Evolutionary conservation across 1,284 basidiomycete species (phyloP).

Genomic region (Ganoderma lingzhi): DNA sequence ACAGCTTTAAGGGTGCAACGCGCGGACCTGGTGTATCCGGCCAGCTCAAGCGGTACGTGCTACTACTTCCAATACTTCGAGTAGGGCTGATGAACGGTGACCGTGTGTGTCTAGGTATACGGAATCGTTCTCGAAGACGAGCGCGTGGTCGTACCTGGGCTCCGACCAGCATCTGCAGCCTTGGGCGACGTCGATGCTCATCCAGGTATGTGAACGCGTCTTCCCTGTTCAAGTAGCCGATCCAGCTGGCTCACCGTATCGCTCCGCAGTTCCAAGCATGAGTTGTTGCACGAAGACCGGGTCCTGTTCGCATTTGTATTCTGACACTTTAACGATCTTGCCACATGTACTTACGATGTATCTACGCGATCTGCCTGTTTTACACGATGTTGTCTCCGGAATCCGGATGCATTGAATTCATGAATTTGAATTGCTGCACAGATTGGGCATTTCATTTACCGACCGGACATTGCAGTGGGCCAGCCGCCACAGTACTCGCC

Average conservation of each 20-base stretch:
- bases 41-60: conserved; percentile 51
- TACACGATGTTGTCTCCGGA: background rate
- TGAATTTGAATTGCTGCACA: background rate
- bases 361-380: background rate
- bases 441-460: background rate
- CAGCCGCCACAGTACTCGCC: background rate
- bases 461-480: background rate
- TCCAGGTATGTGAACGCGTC: conserved; percentile 46
- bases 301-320: background rate
- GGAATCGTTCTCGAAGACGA: conserved; percentile 39
- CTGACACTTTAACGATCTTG: background rate
- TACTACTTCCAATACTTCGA: background rate
- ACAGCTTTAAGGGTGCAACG: conserved; percentile 55
- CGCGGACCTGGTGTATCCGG: conserved; percentile 65
- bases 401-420: background rate
- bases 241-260: background rate
- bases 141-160: conserved; percentile 55
- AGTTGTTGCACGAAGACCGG: background rate
- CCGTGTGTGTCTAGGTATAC: conserved; percentile 33
- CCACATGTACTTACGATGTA: background rate
- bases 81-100: background rate
- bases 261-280: conserved; percentile 7
- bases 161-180: conserved; percentile 51
- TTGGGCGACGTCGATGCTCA: conserved; percentile 60
- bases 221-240: background rate